Percentiles rank a stretch among this genome's conserved stretches.
Evolutionary conservation across 2,329 filamentous ascomycete species (phyloP).

Genomic region (Penicillium sp.): DNA sequence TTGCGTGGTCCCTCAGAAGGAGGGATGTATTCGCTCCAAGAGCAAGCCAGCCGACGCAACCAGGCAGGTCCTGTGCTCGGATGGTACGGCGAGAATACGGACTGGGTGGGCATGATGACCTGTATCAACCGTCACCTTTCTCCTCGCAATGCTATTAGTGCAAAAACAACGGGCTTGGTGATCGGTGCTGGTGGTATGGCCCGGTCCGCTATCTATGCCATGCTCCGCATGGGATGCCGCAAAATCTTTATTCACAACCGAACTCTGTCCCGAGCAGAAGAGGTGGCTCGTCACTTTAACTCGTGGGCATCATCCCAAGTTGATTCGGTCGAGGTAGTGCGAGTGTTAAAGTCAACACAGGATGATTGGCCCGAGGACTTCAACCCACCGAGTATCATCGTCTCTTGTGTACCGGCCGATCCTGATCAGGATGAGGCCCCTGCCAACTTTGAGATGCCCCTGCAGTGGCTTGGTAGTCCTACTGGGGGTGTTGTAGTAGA

Average conservation of each 20-base stretch:
- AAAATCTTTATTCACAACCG: slow-evolving; percentile 76
- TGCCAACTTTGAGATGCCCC: slow-evolving; percentile 69
- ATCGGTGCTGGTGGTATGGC: slow-evolving; percentile 73
- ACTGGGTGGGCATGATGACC: slow-evolving; percentile 46
- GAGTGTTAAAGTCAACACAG: slow-evolving; percentile 58
- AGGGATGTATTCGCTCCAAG: slow-evolving; percentile 36
- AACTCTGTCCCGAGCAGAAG: slow-evolving; percentile 65
- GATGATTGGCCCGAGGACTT: slow-evolving; percentile 66
- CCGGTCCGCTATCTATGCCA: slow-evolving; percentile 73
- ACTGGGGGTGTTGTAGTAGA: slow-evolving; percentile 77
- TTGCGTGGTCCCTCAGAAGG: slow-evolving; percentile 40
- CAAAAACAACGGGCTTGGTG: slow-evolving; percentile 54
- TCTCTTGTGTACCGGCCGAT: slow-evolving; percentile 75
- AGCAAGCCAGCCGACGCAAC: slow-evolving; percentile 45
- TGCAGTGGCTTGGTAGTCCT: slow-evolving; percentile 68
- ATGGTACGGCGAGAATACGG: slow-evolving; percentile 49
- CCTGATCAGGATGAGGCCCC: slow-evolving; percentile 63
- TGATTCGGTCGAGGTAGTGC: slow-evolving; percentile 38
- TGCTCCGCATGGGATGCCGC: slow-evolving; percentile 74
- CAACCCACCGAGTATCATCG: slow-evolving; percentile 69
- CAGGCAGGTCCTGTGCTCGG: slow-evolving; percentile 42
- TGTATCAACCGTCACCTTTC: slow-evolving; percentile 45
- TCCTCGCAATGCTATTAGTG: slow-evolving; percentile 55
- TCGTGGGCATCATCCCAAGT: slow-evolving; percentile 46
- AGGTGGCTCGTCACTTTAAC: slow-evolving; percentile 69